phyloP scores from a whole-genome alignment of 345 rosid genomes.

The Punica granatum region DNA sequence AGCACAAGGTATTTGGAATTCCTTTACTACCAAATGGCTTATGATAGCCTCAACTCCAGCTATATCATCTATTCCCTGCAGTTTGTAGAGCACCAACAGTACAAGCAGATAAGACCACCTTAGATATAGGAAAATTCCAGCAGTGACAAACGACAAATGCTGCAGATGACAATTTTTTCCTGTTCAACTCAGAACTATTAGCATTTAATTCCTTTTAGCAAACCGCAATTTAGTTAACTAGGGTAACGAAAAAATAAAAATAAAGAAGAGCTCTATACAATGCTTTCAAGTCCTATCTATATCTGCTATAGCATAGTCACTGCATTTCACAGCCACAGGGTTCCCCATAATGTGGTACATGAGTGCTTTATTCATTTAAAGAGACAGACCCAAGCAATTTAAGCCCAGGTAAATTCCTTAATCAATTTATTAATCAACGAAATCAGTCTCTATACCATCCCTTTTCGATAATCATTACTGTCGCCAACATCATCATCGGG shows the following conservation, averaged over 20 bases:
- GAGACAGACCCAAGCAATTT: too few species aligned
- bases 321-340: too few species aligned
- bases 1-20: conserved; percentile 62
- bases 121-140: background rate
- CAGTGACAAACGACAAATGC: background rate
- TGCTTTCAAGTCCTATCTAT: too few species aligned
- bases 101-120: background rate
- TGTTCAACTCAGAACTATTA: background rate
- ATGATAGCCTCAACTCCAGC: conserved; percentile 69
- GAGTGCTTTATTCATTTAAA: too few species aligned
- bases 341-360: too few species aligned
- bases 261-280: too few species aligned
- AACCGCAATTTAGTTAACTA: too few species aligned
- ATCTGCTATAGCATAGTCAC: too few species aligned
- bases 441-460: conserved; percentile 29
- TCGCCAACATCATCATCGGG: conserved; percentile 51
- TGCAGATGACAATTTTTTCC: background rate
- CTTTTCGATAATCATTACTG: conserved; percentile 41
- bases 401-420: background rate
- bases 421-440: background rate
- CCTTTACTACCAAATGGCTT: conserved; percentile 58
- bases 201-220: background rate
- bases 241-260: too few species aligned
- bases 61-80: conserved; percentile 50
- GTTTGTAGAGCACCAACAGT: background rate